phyloP scores from a whole-genome alignment of 148 eudicot species.

The Chenopodium formosanum region DNA sequence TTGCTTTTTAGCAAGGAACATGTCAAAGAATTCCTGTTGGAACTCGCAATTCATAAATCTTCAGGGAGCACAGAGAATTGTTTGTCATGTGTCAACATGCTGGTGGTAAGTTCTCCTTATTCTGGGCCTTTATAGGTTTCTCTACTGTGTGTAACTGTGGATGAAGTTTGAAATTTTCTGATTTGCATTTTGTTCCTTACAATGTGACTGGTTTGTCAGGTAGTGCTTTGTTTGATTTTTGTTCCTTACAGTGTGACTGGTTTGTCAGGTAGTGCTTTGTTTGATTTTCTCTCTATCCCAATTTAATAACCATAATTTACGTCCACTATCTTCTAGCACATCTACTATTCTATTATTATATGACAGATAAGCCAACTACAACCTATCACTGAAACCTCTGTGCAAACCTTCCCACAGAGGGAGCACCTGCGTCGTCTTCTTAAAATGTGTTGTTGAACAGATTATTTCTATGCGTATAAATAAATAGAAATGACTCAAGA shows the following conservation, averaged over 20 bases:
- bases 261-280: not conserved
- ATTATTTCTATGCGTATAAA: not conserved
- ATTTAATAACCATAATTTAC: too few species aligned
- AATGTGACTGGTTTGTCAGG: not conserved
- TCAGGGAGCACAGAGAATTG: conserved; percentile 49
- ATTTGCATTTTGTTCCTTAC: not conserved
- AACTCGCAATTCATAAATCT: conserved; percentile 57
- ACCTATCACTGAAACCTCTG: too few species aligned
- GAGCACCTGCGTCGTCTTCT: too few species aligned
- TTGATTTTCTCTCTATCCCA: not conserved
- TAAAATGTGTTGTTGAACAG: not conserved
- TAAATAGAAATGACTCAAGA: not conserved
- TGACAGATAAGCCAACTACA: too few species aligned
- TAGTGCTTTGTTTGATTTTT: not conserved
- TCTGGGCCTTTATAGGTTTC: not conserved
- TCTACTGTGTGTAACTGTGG: not conserved
- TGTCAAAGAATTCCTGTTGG: conserved; percentile 73
- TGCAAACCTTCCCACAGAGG: too few species aligned
- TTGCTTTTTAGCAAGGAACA: conserved; percentile 88
- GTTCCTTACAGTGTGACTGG: conserved; percentile 1
- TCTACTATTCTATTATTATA: too few species aligned
- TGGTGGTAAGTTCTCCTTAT: conserved; percentile 67
- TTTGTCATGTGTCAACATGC: conserved; percentile 81
- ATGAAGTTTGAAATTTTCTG: not conserved
- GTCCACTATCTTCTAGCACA: too few species aligned